These are phyloP conservation scores for Penicillium sp. DNA, from an alignment of 2,329 filamentous ascomycete species.

Conservation along the genomic window DNA sequence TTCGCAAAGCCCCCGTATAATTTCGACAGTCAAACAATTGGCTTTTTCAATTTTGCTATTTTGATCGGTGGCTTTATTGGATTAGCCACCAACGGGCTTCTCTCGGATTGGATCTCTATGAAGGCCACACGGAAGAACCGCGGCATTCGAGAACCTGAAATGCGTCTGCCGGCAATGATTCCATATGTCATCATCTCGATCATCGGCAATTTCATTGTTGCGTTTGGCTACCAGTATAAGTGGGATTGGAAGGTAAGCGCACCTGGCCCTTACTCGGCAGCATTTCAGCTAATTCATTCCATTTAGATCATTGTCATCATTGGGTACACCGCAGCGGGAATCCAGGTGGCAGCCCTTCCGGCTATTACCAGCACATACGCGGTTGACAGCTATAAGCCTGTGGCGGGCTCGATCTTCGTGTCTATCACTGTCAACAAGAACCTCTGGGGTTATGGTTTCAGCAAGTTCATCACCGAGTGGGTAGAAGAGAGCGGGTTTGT, in stretches of 20 bases:
- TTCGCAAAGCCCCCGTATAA: slow-evolving; percentile 58
- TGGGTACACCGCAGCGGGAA: slow-evolving; percentile 56
- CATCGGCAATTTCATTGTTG: slow-evolving; percentile 58
- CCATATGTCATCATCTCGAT: slow-evolving; percentile 58
- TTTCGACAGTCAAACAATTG: slow-evolving; percentile 50
- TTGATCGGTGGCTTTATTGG: slow-evolving; percentile 56
- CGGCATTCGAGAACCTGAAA: slow-evolving; percentile 59
- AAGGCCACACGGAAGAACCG: slow-evolving; percentile 53
- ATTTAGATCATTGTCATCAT: slow-evolving; percentile 52
- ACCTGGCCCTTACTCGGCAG: background rate
- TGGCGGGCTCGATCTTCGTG: slow-evolving; percentile 60
- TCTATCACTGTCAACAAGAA: slow-evolving; percentile 65
- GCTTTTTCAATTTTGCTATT: slow-evolving; percentile 60
- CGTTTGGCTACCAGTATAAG: slow-evolving; percentile 53
- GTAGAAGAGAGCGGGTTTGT: slow-evolving; percentile 52
- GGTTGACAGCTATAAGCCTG: slow-evolving; percentile 64
- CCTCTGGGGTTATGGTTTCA: slow-evolving; percentile 61
- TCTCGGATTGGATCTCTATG: slow-evolving; percentile 59
- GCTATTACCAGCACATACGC: slow-evolving; percentile 59
- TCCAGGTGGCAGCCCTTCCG: slow-evolving; percentile 61
- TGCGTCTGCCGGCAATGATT: slow-evolving; percentile 57
- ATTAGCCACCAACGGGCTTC: slow-evolving; percentile 54
- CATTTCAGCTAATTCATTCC: background rate
- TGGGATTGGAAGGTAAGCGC: slow-evolving; percentile 54
- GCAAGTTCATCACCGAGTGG: slow-evolving; percentile 57